Evolutionary conservation across 2,329 filamentous ascomycete genomes (phyloP), one percentile per base, ranked within the genome.

Genomic region (Neophaeococcomyces aloes): DNA sequence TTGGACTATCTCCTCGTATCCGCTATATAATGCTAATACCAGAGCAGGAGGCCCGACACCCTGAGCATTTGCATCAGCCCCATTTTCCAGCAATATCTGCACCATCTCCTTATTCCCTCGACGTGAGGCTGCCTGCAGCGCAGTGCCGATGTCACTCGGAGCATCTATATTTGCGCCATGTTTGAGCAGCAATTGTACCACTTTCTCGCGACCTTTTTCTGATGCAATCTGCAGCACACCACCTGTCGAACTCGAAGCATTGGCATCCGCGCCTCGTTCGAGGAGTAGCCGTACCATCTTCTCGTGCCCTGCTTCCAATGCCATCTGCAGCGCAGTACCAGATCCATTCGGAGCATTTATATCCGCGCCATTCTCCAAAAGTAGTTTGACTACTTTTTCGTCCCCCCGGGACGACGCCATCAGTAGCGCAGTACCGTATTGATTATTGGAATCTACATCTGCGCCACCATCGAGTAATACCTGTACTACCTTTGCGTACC

Each of bases 341-440:
- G 37, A 38, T 23, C 43, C 46, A 10, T 25, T 37, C 33, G 21
- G 36, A 38, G 47, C 49, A 40, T 58, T 57, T 18, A 56, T 46
- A 47, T 60, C 49, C 8, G 53, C 55, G 15, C 49, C 54, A 7
- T 39, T 39, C 36, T 50, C 44, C 14, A 59, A 42, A 2, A 59
- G 50, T 7, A 50, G 17, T 7, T 46, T 35, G 15, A 52, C 56
- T 23, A 56, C 17, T 6, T 48, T 38, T 29, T 45, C 45, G 29
- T 44, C 23, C 14, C 41, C 34, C 6, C 18, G 10, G 7, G 2
- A 14, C 33, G 33, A 47, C 32, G 45, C 45, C 19, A 48, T 44
- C 17, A 54, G 31, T 18, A 51, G 35, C 23, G 47, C 44, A 25
- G 18, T 49, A 7, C 27, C 38, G 44, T 48, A 27, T 10, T 10